Percentiles rank a stretch among this genome's conserved stretches.
Evolutionary conservation across 371 early-diverging fungal genomes (phyloP).

Genomic region (Mucor plumbeus): DNA sequence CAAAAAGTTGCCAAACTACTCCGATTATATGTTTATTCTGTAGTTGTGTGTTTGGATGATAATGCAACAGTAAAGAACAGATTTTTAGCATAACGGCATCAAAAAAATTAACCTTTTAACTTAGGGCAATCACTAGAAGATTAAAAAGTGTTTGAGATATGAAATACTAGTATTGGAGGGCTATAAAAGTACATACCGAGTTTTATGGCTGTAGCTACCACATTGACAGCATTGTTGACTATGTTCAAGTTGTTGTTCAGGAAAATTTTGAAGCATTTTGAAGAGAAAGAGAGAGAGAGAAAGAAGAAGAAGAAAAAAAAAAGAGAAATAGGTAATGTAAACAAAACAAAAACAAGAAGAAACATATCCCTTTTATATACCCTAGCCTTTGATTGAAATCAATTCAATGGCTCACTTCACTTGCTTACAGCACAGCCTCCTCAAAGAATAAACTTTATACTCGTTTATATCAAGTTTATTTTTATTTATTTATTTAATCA

Average conservation of each 20-base stretch:
- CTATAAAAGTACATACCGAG: neutral
- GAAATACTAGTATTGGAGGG: too few relatives aligned
- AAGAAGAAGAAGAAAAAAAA: neutral
- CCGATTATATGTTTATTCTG: too few relatives aligned
- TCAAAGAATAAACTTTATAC: too few relatives aligned
- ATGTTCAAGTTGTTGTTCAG: neutral
- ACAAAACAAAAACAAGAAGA: neutral
- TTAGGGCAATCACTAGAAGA: neutral
- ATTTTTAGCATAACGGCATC: too few relatives aligned
- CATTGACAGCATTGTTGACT: constrained; percentile 3
- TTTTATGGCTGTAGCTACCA: constrained; percentile 13
- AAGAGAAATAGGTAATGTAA: neutral
- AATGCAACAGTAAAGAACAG: too few relatives aligned
- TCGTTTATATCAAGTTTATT: neutral
- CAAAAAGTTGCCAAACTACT: too few relatives aligned
- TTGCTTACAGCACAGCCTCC: too few relatives aligned
- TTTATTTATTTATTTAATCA: constrained; percentile 6
- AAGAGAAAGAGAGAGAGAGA: too few relatives aligned
- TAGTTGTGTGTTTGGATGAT: too few relatives aligned
- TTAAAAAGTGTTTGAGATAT: neutral
- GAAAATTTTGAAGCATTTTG: constrained; percentile 1
- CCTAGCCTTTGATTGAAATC: too few relatives aligned
- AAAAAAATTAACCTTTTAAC: too few relatives aligned
- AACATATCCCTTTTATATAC: neutral
- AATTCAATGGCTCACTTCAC: too few relatives aligned